phyloP scores from a whole-genome alignment of 2,329 filamentous ascomycete species.

The Diaporthe sp. region DNA sequence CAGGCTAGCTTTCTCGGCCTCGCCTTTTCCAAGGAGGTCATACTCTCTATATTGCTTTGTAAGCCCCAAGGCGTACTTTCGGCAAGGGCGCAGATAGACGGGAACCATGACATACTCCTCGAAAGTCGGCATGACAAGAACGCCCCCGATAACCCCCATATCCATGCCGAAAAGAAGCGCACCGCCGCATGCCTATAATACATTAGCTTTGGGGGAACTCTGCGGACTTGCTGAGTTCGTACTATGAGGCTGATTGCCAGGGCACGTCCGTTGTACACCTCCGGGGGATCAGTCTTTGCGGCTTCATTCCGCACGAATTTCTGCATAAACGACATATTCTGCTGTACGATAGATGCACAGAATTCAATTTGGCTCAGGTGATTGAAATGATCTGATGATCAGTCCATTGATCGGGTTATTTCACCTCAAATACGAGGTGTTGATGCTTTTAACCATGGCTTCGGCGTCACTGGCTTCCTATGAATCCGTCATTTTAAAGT shows the following conservation, averaged over 20 bases:
- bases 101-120: no score
- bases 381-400: not conserved
- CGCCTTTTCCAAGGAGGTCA: no score
- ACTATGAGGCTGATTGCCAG: not conserved
- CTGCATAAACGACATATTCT: no score
- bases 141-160: no score
- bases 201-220: not conserved
- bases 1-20: no score
- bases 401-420: not conserved
- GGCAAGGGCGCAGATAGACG: no score
- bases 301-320: not conserved
- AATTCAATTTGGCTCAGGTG: not conserved
- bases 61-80: no score
- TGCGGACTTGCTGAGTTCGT: not conserved
- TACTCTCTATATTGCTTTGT: no score
- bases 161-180: no score
- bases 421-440: not conserved
- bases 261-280: not conserved
- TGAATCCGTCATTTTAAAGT: not conserved
- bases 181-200: no score
- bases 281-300: not conserved
- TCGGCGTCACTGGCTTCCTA: not conserved
- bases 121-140: no score
- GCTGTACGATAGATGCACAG: no score
- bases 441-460: not conserved